Base-by-base conservation (phyloP, 768 basidiomycete species). In the Psilocybe azurescens region DNA sequence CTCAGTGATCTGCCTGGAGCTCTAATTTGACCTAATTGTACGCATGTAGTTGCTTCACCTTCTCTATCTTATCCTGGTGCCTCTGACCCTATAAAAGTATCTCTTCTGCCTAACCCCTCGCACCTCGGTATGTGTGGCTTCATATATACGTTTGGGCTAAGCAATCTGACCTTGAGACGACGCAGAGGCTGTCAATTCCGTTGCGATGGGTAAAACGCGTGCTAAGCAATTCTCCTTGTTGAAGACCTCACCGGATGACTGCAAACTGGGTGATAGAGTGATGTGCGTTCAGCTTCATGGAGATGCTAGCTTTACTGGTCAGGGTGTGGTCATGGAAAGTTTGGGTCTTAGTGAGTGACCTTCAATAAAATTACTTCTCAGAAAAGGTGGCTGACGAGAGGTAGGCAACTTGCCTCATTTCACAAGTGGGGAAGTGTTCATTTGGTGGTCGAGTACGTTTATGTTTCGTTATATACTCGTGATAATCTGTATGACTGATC, bases 261-360 rank as follows among this genome's bases (percentile, higher is more conserved):
- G 85, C 65, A 74, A 79, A 58, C 73, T 86, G 2, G 85, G 92
- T 1, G 87, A 89, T 72, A 84, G 82, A 68, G 95, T 89, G 2
- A 89, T 97, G 86, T 94, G 90, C 64, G 89, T 97, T 0, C 93
- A 95, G 68, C 74, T 97, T 51, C 95, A 97, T 65, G 95, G 95
- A 2, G 95, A 97, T 72, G 94, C 93, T 1, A 93, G 91, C 60
- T 96, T 97, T 70, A 85, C 90, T 0, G 95, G 95, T 0, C 95
- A 97, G 72, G 95, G 95, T 2, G 82, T 97, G 4, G 86, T 95
- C 16, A 95, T 94, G 88, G 95, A 97, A 73, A 82, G 84, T 16
- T 80, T 97, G 33, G 93, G 94, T 5, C 76, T 97, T 58, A 95
- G 93, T 88, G 64, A 54, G 89, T 78, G 9, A 41, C 7, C 46